These are phyloP conservation scores for Macrophomina tecta DNA, from an alignment of 2,329 filamentous ascomycete genomes.

Conservation along the genomic window DNA sequence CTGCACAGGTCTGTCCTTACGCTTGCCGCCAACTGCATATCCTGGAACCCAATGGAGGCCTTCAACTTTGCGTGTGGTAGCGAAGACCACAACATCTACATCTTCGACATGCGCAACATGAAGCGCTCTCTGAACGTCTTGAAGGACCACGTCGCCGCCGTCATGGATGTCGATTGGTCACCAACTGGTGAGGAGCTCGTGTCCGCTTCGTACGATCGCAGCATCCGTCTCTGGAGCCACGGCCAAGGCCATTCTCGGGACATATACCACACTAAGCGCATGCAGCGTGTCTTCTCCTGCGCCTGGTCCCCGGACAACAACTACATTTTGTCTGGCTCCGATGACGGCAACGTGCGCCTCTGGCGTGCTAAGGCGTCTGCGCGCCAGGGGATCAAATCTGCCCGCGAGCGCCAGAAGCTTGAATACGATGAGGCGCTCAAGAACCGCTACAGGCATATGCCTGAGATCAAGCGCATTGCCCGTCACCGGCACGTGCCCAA, in stretches of 20 bases:
- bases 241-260: constrained; percentile 85
- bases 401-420: constrained; percentile 82
- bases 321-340: constrained; percentile 87
- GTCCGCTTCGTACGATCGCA: constrained; percentile 86
- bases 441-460: constrained; percentile 87
- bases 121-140: constrained; percentile 86
- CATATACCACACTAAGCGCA: constrained; percentile 96
- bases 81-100: constrained; percentile 90
- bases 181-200: constrained; percentile 95
- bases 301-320: constrained; percentile 87
- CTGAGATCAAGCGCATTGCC: constrained; percentile 88
- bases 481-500: constrained; percentile 90
- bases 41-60: constrained; percentile 96
- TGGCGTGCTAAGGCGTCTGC: constrained; percentile 89
- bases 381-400: constrained; percentile 82
- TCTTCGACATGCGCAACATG: constrained; percentile 95
- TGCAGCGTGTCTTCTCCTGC: constrained; percentile 87
- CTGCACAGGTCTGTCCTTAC: constrained; percentile 81
- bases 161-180: constrained; percentile 96
- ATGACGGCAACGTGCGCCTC: constrained; percentile 88
- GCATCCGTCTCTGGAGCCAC: constrained; percentile 82
- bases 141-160: constrained; percentile 87
- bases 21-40: constrained; percentile 81
- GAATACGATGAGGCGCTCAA: constrained; percentile 90
- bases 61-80: constrained; percentile 94